phyloP scores from a whole-genome alignment of 2,329 filamentous ascomycete species.

The Diplodia corticola region DNA sequence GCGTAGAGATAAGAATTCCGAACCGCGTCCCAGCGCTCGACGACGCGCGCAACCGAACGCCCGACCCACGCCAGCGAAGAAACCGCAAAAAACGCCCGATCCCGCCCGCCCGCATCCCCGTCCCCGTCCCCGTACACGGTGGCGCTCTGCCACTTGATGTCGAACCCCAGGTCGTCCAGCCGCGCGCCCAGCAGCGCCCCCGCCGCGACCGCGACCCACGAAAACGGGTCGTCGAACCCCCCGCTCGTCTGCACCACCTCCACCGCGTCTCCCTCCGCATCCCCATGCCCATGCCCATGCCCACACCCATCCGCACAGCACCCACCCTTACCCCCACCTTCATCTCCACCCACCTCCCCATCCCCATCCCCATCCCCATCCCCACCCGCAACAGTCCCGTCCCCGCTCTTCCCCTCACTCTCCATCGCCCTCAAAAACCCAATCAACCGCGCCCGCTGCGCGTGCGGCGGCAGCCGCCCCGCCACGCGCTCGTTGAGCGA shows the following conservation, averaged over 20 bases:
- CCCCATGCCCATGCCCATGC: not conserved
- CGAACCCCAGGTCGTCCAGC: slow-evolving; percentile 40
- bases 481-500: slow-evolving; percentile 35
- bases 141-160: slow-evolving; percentile 43
- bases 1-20: slow-evolving; percentile 41
- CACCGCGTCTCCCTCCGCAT: not conserved
- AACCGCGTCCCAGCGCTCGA: slow-evolving; percentile 35
- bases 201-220: slow-evolving; percentile 39
- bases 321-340: no score
- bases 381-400: not conserved
- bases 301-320: not conserved
- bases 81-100: slow-evolving; percentile 33
- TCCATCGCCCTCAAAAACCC: slow-evolving; percentile 31
- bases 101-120: slow-evolving; percentile 29
- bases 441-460: slow-evolving; percentile 34
- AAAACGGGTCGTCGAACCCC: slow-evolving; percentile 27
- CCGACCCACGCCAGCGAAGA: slow-evolving; percentile 38
- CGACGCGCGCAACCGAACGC: slow-evolving; percentile 30
- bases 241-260: slow-evolving; percentile 5
- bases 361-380: not conserved
- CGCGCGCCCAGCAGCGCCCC: slow-evolving; percentile 37
- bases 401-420: not conserved
- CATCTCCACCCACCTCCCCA: not conserved
- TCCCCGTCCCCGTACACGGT: slow-evolving; percentile 40
- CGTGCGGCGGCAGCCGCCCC: slow-evolving; percentile 33